Evolutionary conservation across 208 protist species (phyloP).

Genomic region (Sergeia podlipaevii): DNA sequence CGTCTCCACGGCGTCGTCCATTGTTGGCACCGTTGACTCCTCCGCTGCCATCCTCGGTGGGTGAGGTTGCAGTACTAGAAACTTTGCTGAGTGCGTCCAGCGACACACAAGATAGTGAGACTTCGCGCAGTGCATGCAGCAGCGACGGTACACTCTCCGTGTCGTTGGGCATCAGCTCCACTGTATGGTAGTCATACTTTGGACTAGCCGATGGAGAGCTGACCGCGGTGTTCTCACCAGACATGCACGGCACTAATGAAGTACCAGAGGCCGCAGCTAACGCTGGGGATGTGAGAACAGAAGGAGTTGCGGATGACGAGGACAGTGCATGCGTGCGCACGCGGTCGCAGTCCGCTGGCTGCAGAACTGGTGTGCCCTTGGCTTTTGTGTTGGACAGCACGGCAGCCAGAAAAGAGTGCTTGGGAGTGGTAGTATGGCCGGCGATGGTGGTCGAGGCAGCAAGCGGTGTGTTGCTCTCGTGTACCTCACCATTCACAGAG

Average conservation of each 20-base stretch:
- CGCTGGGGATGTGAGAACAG: not conserved
- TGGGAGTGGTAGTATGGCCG: too few species aligned
- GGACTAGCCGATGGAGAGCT: not conserved
- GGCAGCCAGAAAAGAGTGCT: too few species aligned
- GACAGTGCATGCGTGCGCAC: not conserved
- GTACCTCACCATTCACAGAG: not conserved
- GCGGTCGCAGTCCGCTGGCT: not conserved
- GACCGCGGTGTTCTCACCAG: not conserved
- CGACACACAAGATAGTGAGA: conserved; percentile 37
- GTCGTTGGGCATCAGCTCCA: conserved; percentile 47
- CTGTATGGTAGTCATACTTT: not conserved
- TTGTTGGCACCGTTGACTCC: not conserved
- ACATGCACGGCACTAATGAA: not conserved
- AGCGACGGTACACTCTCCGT: conserved; percentile 23
- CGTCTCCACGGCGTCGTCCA: too few species aligned
- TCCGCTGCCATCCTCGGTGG: not conserved
- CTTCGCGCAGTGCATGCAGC: conserved; percentile 37
- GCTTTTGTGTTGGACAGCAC: too few species aligned
- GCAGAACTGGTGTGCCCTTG: not conserved
- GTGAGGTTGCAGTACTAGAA: not conserved
- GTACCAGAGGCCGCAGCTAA: not conserved
- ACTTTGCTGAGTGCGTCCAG: conserved; percentile 19
- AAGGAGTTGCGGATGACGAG: not conserved
- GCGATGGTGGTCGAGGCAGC: not conserved
- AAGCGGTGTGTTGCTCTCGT: not conserved